Evolutionary conservation across 306 rosid species (phyloP).

Genomic region (Canavalia gladiata): DNA sequence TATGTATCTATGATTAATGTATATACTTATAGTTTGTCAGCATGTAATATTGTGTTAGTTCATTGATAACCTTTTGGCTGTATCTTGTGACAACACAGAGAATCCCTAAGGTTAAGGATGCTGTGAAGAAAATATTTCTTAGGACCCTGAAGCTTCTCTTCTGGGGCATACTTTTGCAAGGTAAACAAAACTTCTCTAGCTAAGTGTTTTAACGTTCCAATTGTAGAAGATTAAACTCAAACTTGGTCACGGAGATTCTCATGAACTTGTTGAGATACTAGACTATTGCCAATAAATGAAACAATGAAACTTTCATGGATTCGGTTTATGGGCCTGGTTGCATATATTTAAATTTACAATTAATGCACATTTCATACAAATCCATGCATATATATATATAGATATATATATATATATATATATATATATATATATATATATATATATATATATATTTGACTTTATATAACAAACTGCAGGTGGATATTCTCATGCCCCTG

Average conservation of each 20-base stretch:
- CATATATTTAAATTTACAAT: neutral
- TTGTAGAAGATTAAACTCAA: neutral
- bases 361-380: neutral
- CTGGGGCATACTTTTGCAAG: constrained; percentile 85
- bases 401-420: no score
- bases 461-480: constrained; percentile 41
- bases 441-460: neutral
- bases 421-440: neutral
- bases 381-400: no score
- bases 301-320: constrained; percentile 16
- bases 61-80: neutral
- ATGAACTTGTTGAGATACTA: neutral
- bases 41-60: neutral
- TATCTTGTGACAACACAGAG: constrained; percentile 51
- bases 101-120: constrained; percentile 51
- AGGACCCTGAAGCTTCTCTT: constrained; percentile 76
- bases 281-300: neutral
- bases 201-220: neutral
- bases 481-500: constrained; percentile 82
- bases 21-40: neutral
- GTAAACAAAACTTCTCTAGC: constrained; percentile 37
- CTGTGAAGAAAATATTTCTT: constrained; percentile 56
- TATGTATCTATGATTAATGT: neutral
- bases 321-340: neutral
- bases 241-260: neutral